A percentile compares a stretch with the other conserved stretches of the same genome.
Evolutionary conservation across 148 eudicot genomes (phyloP).

Genomic region (Amaranthus hypochondriacus): DNA sequence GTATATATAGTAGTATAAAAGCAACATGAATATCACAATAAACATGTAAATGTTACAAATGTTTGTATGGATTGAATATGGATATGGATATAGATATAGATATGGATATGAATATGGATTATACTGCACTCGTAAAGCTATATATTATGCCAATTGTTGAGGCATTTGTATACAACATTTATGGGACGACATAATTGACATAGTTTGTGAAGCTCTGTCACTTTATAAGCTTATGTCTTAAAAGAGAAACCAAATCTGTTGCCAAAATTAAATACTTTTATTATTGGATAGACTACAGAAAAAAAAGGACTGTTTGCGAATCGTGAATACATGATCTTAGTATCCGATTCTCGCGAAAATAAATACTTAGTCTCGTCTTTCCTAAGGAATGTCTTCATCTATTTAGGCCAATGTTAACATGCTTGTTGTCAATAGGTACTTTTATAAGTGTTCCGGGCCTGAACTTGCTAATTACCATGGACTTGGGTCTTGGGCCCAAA

Average conservation of each 20-base stretch:
- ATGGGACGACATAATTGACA: conserved; percentile 24
- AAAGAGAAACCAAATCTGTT: conserved; percentile 33
- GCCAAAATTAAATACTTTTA: conserved; percentile 32
- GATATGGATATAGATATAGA: conserved; percentile 23
- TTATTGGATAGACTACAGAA: no score
- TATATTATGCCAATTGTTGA: conserved; percentile 41
- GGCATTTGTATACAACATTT: conserved; percentile 30
- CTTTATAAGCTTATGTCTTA: conserved; percentile 36
- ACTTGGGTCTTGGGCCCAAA: conserved; percentile 2
- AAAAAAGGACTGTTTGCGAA: no score
- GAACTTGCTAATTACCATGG: conserved; percentile 24
- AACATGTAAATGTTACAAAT: no score
- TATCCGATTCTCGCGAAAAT: no score
- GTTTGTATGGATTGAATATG: no score
- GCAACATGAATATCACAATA: no score
- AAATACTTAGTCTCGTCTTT: conserved; percentile 26
- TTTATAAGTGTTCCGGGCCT: conserved; percentile 11
- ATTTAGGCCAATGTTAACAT: conserved; percentile 38
- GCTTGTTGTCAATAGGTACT: conserved; percentile 40
- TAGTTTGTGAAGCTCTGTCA: conserved; percentile 27
- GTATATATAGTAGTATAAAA: no score
- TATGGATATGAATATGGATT: conserved; percentile 11
- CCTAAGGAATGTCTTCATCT: conserved; percentile 36
- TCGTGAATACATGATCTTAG: no score
- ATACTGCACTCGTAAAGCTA: conserved; percentile 44